phyloP scores from a whole-genome alignment of 192 early-diverging fungal species.

The Podila epigama region DNA sequence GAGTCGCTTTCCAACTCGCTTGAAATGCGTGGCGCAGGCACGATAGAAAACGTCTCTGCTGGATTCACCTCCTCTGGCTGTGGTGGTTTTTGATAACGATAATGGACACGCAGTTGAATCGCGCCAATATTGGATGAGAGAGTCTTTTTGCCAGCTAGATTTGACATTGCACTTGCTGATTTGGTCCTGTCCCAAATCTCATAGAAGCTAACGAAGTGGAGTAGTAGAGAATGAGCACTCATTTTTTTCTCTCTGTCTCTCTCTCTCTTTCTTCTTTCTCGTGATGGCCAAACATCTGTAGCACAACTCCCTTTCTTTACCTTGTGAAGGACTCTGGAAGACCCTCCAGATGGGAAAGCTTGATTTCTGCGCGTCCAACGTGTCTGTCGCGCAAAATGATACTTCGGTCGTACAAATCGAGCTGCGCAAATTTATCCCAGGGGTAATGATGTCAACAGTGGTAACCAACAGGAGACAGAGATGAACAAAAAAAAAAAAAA shows the following conservation, averaged over 20 bases:
- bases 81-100: constrained; percentile 62
- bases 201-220: constrained; percentile 59
- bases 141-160: constrained; percentile 58
- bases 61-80: constrained; percentile 1
- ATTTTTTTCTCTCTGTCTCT: no score
- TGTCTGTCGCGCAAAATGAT: constrained; percentile 68
- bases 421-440: no score
- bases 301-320: no score
- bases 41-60: neutral
- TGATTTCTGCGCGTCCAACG: constrained; percentile 74
- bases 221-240: neutral
- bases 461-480: no score
- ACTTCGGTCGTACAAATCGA: constrained; percentile 74
- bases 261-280: no score
- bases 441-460: no score
- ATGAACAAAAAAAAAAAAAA: no score
- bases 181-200: constrained; percentile 80
- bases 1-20: constrained; percentile 17
- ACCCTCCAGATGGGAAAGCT: constrained; percentile 62
- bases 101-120: constrained; percentile 70
- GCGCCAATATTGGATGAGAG: constrained; percentile 74
- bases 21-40: constrained; percentile 29
- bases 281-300: constrained; percentile 5
- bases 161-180: constrained; percentile 66
- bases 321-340: constrained; percentile 74